phyloP scores from a whole-genome alignment of 345 rosid genomes.

The Carallia brachiata region DNA sequence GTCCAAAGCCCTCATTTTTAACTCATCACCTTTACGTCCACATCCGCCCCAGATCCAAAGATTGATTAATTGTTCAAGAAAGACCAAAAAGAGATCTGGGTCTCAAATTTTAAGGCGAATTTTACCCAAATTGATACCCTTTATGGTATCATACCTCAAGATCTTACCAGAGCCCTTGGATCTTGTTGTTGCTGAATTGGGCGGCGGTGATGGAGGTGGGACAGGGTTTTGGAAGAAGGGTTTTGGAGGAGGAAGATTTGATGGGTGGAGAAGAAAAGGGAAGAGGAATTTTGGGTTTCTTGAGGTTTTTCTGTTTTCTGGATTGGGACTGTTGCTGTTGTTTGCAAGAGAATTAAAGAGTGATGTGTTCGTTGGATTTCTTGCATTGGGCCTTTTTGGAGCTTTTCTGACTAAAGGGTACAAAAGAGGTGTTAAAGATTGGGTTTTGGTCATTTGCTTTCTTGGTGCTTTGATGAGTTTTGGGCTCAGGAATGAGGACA shows the following conservation, averaged over 20 bases:
- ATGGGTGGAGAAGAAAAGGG: constrained; percentile 38
- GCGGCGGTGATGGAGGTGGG: constrained; percentile 35
- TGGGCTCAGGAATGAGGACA: constrained; percentile 25
- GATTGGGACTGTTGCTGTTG: constrained; percentile 24
- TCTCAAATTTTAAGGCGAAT: constrained; percentile 19
- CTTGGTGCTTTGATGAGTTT: constrained; percentile 32
- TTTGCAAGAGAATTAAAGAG: constrained; percentile 30
- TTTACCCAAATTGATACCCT: constrained; percentile 33
- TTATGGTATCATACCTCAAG: constrained; percentile 40
- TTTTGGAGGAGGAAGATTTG: constrained; percentile 36
- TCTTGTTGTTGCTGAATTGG: constrained; percentile 29
- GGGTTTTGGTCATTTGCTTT: constrained; percentile 35
- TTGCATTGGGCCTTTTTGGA: constrained; percentile 30
- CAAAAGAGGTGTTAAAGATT: constrained; percentile 29
- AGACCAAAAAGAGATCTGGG: constrained; percentile 35
- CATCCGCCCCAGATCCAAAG: constrained; percentile 25
- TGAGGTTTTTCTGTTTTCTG: constrained; percentile 21
- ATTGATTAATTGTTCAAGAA: constrained; percentile 34
- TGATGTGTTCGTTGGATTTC: constrained; percentile 23
- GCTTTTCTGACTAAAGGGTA: constrained; percentile 15
- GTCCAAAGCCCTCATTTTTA: constrained; percentile 15
- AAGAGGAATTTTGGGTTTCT: constrained; percentile 20
- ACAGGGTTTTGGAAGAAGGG: constrained; percentile 32
- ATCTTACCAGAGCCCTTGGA: constrained; percentile 46
- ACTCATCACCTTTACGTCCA: constrained; percentile 6